Evolutionary conservation across 345 rosid genomes (phyloP), one percentile per base, ranked within the genome.

Genomic region (Acer saccharum): DNA sequence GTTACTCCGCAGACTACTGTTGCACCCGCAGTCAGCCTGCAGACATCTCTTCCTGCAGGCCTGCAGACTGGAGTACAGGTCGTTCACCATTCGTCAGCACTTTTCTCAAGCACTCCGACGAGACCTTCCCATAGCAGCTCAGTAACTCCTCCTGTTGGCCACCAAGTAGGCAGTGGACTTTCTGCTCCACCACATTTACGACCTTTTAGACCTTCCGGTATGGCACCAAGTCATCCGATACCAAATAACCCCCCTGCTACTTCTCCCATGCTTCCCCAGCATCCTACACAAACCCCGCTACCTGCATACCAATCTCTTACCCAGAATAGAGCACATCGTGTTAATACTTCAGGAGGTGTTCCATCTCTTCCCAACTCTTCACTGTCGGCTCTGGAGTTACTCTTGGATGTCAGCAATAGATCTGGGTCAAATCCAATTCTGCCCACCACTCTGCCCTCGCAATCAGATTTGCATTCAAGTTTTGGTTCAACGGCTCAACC

Each of bases 161-260:
- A 55, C 71, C 90, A 78, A 74, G 54, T 69, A n/a, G 61, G 84
- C 46, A 76, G 77, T 69, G 89, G 85, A 77, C 55, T 79, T 75
- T 86, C 88, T 68, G 83, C 88, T 64, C 90, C 88, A 54, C 89
- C 92, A 2, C 90, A 90, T 79, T 41, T 88, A 73, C 90, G 83
- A 39, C 80, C 77, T 67, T 81, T 84, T 65, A 87, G 92, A 77
- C 65, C 88, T 71, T 10, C 86, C 2, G 18, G 27, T 55, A 68
- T 68, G 50, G 63, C 78, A 39, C 54, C 71, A 10, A 74, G 74
- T 60, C 85, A 73, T 35, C 79, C 39, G 29, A 77, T 69, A 10
- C 71, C 71, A 6, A 7, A 32, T 63, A 77, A 50, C 69, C 72
- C 60, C 54, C 27, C 62, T 57, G 21, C 79, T 21, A 71, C 76